Conservation (phyloP, 2,329 filamentous ascomycete genomes). For the Cladorrhinum sp. region DNA sequence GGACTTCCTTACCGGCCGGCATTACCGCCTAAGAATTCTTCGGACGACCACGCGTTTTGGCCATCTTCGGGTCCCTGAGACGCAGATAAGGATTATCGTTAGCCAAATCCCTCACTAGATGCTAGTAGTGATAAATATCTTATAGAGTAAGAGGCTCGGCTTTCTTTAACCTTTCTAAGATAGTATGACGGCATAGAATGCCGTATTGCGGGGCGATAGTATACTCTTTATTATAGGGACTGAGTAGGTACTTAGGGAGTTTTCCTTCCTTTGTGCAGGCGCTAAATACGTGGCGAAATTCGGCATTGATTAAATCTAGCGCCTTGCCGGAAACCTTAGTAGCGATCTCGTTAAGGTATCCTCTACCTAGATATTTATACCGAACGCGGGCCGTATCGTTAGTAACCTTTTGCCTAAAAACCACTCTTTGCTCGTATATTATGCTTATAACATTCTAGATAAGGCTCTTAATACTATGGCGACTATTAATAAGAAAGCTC, state of each 20-base stretch:
- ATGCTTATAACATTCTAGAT: too few relatives aligned
- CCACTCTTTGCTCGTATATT: too few relatives aligned
- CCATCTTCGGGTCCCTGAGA: too few relatives aligned
- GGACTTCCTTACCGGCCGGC: too few relatives aligned
- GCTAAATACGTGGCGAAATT: background rate
- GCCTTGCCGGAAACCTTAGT: background rate
- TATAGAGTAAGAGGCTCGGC: too few relatives aligned
- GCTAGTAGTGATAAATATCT: too few relatives aligned
- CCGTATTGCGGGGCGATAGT: background rate
- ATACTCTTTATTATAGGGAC: background rate
- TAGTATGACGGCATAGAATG: background rate
- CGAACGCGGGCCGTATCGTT: background rate
- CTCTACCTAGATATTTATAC: background rate
- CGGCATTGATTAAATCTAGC: background rate
- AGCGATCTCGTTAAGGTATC: background rate
- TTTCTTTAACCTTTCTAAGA: too few relatives aligned
- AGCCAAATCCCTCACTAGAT: too few relatives aligned
- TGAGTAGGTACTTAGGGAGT: background rate
- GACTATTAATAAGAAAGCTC: slow-evolving; percentile 10
- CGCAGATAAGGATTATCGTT: too few relatives aligned
- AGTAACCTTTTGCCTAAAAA: background rate
- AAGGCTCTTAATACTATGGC: background rate
- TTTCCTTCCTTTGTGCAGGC: background rate
- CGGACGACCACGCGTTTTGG: too few relatives aligned
- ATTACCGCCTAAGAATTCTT: too few relatives aligned